These are phyloP conservation scores for Diaporthe aspalathi DNA, from an alignment of 2,329 filamentous ascomycete genomes.

Conservation along the genomic window DNA sequence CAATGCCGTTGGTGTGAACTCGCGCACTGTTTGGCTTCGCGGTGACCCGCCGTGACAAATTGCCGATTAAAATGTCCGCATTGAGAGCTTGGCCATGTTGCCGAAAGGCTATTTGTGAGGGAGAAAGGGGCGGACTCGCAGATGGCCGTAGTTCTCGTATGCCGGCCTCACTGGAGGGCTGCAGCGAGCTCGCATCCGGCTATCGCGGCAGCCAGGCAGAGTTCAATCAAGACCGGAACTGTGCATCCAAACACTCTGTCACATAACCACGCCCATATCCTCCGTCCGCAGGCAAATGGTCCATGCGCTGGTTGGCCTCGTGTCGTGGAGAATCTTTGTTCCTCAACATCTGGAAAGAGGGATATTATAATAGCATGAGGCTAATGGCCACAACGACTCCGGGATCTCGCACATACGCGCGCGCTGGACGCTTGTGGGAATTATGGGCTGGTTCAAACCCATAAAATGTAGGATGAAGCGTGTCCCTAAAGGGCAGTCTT, in stretches of 20 bases:
- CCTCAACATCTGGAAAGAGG: background rate
- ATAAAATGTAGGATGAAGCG: background rate
- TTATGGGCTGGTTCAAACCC: no score
- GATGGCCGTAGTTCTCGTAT: background rate
- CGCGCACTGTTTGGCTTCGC: background rate
- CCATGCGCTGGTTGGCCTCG: no score
- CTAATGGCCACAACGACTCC: background rate
- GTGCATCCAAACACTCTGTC: background rate
- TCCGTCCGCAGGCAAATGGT: background rate
- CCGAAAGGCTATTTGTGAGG: slow-evolving; percentile 9
- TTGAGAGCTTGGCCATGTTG: slow-evolving; percentile 1
- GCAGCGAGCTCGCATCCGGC: slow-evolving; percentile 5
- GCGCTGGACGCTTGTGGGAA: background rate
- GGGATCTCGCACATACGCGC: background rate
- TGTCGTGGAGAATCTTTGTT: background rate
- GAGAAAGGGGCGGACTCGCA: background rate
- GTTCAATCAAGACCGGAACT: background rate
- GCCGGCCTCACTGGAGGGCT: no score
- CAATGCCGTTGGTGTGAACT: slow-evolving; percentile 1
- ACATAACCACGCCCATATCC: background rate
- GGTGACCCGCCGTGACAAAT: slow-evolving; percentile 11
- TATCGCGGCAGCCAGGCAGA: background rate
- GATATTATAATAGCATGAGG: background rate
- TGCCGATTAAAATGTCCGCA: background rate
- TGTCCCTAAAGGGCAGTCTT: background rate